These are phyloP conservation scores for Phaeophleospora eucalypticola DNA, from an alignment of 2,329 filamentous ascomycete genomes.

Conservation along the genomic window DNA sequence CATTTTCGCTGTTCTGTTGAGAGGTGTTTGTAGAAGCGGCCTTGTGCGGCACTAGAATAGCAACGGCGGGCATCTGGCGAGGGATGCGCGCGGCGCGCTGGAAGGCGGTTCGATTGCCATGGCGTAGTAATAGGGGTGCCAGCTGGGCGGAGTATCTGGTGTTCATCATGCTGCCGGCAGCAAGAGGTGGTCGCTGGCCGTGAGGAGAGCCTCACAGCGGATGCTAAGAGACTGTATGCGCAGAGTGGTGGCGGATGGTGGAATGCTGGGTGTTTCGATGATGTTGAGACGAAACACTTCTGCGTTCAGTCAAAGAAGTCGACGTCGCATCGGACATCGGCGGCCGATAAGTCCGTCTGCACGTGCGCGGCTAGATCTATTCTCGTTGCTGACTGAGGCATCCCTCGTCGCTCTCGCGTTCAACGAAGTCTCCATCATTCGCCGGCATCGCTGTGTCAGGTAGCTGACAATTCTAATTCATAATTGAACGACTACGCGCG, in stretches of 20 bases:
- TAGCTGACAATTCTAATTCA: too few species aligned
- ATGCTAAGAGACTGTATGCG: background rate
- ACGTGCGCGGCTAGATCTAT: too few species aligned
- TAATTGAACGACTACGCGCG: too few species aligned
- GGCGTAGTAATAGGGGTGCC: conserved; percentile 45
- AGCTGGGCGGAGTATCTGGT: conserved; percentile 41
- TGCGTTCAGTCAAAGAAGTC: conserved; percentile 1
- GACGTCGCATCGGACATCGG: too few species aligned
- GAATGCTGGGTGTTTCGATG: too few species aligned
- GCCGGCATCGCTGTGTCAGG: too few species aligned
- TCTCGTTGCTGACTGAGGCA: too few species aligned
- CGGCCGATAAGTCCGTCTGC: background rate
- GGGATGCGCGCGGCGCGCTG: conserved; percentile 43
- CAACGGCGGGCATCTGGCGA: conserved; percentile 53
- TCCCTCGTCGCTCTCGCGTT: too few species aligned
- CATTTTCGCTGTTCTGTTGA: conserved; percentile 39
- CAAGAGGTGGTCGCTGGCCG: conserved; percentile 4
- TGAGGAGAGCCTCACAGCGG: conserved; percentile 8
- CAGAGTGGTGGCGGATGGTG: background rate
- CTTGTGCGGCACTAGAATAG: conserved; percentile 53
- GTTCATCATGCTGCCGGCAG: conserved; percentile 42
- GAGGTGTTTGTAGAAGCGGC: conserved; percentile 55
- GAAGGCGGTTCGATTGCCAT: conserved; percentile 40
- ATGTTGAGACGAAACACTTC: conserved; percentile 1
- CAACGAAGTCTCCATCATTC: too few species aligned